Evolutionary conservation across 306 rosid genomes (phyloP), one percentile per base, ranked within the genome.

Genomic region (Quercus aquifolioides): DNA sequence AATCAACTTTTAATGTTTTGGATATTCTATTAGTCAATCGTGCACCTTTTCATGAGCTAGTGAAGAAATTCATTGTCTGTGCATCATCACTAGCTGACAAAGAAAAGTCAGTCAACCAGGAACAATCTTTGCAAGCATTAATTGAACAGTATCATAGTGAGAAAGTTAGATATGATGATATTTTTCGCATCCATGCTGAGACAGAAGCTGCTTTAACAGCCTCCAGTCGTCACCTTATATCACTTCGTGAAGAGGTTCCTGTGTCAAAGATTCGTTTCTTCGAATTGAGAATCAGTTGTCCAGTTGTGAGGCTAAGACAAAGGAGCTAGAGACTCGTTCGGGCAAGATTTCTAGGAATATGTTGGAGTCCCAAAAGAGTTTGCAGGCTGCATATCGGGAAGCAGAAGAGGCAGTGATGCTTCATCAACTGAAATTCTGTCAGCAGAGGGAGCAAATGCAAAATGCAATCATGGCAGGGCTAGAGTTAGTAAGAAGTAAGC

Each of bases 81-180:
- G 55, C 80, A 41, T 46, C 80, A 56, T 46, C 63, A 23, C 58
- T 75, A 14, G 79, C 84, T 21, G 75, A 81, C 31, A 31, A 58
- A 17, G 80, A 81, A 54, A 19, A 20, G 30, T 58, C 65, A 18
- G 55, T 49, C 38, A 25, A 17, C 5, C 17, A 5, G 6, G 73
- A 72, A 17, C 35, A 33, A 26, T 68, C 84, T 10, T 18, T 33
- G 73, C 65, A 75, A 75, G 73, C 69, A 76, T 51, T 69, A 63
- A 70, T 57, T 52, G 71, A 76, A 60, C n/a, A 25, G 49, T 49
- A 28, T 13, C 46, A 58, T 7, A 26, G 25, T 30, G 76, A 81
- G 76, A 43, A 31, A 75, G 65, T 38, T 30, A 46, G 59, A 28
- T 23, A 43, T 28, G 62, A 59, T 5, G 19, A 59, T 26, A 13